A percentile compares a stretch with the other conserved stretches of the same genome.
Evolutionary conservation across 805 yeast genomes (phyloP).

Genomic region (Torulaspora delbrueckii): DNA sequence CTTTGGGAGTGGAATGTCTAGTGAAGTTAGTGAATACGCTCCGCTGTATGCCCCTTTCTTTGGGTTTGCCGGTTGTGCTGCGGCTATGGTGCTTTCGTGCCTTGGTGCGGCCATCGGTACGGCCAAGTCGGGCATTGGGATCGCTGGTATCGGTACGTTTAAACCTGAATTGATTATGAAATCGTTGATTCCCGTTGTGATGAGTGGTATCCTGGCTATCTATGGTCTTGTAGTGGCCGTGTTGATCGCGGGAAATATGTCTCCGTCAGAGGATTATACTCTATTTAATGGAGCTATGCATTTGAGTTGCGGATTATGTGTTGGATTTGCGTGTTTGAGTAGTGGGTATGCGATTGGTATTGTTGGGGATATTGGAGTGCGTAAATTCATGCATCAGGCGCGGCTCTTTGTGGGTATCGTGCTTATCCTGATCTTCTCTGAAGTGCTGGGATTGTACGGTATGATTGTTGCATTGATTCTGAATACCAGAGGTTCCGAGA

Average conservation of each 20-base stretch:
- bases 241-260: constrained; percentile 83
- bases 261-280: constrained; percentile 75
- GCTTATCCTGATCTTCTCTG: constrained; percentile 83
- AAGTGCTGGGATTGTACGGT: constrained; percentile 86
- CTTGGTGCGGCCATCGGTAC: constrained; percentile 99
- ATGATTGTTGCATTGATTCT: constrained; percentile 91
- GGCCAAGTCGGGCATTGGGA: constrained; percentile 97
- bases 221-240: constrained; percentile 97
- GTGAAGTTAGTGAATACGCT: constrained; percentile 54
- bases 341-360: constrained; percentile 96
- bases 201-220: constrained; percentile 96
- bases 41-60: constrained; percentile 96
- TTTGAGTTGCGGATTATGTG: constrained; percentile 90
- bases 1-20: constrained; percentile 9
- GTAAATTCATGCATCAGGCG: constrained; percentile 84
- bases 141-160: constrained; percentile 95
- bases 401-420: constrained; percentile 86
- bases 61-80: constrained; percentile 96
- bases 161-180: constrained; percentile 96
- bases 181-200: constrained; percentile 92
- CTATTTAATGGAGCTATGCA: constrained; percentile 97
- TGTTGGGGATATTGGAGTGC: constrained; percentile 90
- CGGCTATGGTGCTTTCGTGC: constrained; percentile 85
- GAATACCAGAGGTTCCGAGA: constrained; percentile 79
- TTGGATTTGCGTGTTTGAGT: constrained; percentile 93